Percentiles rank a stretch among this genome's conserved stretches.
These are phyloP conservation scores for Hibiscus trionum DNA, from an alignment of 345 rosid genomes.

Conservation along the genomic window DNA sequence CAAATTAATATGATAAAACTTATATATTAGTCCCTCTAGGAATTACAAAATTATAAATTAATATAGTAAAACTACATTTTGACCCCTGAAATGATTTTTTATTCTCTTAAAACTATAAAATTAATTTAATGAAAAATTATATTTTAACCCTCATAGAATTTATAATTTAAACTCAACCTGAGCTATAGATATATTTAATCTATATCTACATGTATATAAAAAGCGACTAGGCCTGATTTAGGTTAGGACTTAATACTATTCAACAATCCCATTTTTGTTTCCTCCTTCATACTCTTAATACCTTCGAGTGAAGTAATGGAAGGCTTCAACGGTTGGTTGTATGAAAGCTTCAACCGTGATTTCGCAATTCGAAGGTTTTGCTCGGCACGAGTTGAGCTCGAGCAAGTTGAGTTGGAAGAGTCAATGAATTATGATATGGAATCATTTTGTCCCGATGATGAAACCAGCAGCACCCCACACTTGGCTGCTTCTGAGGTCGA, in stretches of 20 bases:
- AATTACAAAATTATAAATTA: no score
- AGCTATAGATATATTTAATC: no score
- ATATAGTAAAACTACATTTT: no score
- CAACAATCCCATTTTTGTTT: not conserved
- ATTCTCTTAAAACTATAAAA: no score
- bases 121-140: no score
- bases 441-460: constrained; percentile 16
- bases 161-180: no score
- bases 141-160: no score
- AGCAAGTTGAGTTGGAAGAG: constrained; percentile 32
- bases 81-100: no score
- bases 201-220: not conserved
- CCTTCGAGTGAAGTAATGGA: constrained; percentile 31
- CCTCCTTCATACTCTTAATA: constrained; percentile 1
- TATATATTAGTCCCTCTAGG: no score
- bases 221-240: not conserved
- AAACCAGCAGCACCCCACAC: constrained; percentile 11
- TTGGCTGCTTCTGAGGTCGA: constrained; percentile 41
- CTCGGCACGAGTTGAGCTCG: constrained; percentile 48
- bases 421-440: constrained; percentile 22
- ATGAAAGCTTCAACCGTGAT: constrained; percentile 39
- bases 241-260: not conserved
- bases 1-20: no score
- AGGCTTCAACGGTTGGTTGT: constrained; percentile 26
- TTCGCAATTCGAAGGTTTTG: constrained; percentile 57